phyloP scores from a whole-genome alignment of 192 early-diverging fungal genomes.

The Coemansia sp. region DNA sequence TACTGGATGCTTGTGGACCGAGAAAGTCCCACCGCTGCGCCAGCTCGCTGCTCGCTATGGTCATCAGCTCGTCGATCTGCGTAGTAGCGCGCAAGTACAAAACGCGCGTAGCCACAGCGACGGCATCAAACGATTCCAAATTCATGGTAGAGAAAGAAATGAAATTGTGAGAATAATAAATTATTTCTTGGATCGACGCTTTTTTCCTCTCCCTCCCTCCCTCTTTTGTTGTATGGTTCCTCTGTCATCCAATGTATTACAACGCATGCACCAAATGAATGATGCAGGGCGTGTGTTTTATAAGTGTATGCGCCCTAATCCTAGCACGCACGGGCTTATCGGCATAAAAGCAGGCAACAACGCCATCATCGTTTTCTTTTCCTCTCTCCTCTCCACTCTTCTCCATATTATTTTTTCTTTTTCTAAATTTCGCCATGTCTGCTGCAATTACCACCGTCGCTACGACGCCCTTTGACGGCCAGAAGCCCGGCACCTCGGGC shows the following conservation, averaged over 20 bases:
- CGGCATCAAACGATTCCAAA: too few species aligned
- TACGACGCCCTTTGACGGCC: conserved; percentile 83
- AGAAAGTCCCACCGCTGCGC: conserved; percentile 55
- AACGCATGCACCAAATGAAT: too few species aligned
- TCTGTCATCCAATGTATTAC: too few species aligned
- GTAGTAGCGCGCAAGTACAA: conserved; percentile 32
- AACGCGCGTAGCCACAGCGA: conserved; percentile 14
- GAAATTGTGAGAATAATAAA: too few species aligned
- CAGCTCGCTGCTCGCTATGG: conserved; percentile 11
- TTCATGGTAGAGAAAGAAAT: too few species aligned
- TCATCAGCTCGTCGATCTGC: conserved; percentile 47
- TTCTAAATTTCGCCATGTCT: not conserved
- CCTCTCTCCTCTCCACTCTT: not conserved
- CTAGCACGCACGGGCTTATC: too few species aligned
- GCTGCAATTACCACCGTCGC: conserved; percentile 54
- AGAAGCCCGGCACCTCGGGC: conserved; percentile 97
- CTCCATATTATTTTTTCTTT: not conserved
- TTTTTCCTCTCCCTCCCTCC: too few species aligned
- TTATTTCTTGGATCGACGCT: too few species aligned
- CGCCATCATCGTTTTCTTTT: not conserved
- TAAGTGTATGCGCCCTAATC: too few species aligned
- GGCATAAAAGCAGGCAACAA: not conserved
- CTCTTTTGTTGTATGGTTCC: too few species aligned
- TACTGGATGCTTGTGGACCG: conserved; percentile 6
- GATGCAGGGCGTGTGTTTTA: too few species aligned